Percentiles rank a stretch among this genome's conserved stretches.
These are phyloP conservation scores for Starmera caribaea DNA, from an alignment of 805 yeast species.

Conservation along the genomic window DNA sequence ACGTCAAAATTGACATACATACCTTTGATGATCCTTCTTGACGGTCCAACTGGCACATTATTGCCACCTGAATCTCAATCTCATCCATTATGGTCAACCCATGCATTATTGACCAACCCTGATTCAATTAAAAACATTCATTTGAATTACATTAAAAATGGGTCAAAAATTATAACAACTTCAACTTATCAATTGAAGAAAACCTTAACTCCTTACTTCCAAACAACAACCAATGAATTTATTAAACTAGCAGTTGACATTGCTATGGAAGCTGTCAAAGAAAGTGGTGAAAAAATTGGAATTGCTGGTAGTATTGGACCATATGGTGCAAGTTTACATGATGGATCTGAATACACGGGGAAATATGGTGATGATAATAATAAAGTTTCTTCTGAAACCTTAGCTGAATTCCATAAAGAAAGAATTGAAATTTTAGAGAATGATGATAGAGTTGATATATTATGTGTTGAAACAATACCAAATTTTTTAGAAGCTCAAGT, in stretches of 20 bases:
- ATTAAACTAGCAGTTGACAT: conserved; percentile 9
- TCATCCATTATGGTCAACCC: conserved; percentile 50
- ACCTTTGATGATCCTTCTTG: conserved; percentile 8
- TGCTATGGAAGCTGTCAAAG: conserved; percentile 5
- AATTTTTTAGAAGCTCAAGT: conserved; percentile 44
- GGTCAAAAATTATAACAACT: conserved; percentile 44
- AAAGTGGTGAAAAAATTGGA: conserved; percentile 4
- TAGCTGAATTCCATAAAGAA: conserved; percentile 42
- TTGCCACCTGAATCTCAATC: conserved; percentile 11
- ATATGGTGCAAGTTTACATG: conserved; percentile 59
- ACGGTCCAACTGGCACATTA: conserved; percentile 16
- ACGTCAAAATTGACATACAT: too few species aligned
- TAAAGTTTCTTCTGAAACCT: conserved; percentile 17
- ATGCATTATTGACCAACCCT: conserved; percentile 35
- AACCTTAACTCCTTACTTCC: conserved; percentile 20
- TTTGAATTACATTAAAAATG: conserved; percentile 37
- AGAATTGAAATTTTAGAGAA: conserved; percentile 30
- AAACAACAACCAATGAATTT: conserved; percentile 1
- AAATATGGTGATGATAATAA: conserved; percentile 36
- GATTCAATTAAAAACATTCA: conserved; percentile 38
- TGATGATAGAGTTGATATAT: conserved; percentile 37
- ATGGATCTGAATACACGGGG: conserved; percentile 71
- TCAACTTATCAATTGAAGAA: conserved; percentile 45
- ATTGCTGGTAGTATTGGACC: conserved; percentile 70
- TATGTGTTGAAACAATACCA: conserved; percentile 71